Conservation (phyloP, 108 stramenopile species). For the Discostella pseudostelligera region DNA sequence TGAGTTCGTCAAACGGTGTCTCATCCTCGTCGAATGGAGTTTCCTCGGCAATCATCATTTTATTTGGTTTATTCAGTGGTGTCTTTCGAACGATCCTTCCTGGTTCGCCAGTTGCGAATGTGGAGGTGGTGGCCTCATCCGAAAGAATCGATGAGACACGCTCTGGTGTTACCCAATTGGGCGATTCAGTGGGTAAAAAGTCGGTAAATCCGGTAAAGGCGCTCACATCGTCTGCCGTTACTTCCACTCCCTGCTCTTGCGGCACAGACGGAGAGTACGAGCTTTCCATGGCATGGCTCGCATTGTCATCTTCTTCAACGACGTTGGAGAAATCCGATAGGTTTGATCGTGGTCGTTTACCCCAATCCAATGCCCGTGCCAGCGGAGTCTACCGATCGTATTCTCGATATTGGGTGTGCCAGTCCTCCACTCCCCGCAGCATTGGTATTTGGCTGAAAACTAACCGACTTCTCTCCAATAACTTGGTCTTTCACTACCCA, state of each 20-base stretch:
- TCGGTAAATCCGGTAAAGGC: slow-evolving; percentile 12
- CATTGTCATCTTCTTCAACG: not conserved
- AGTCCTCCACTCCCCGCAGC: not conserved
- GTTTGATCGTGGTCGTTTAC: not conserved
- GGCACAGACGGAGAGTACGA: not conserved
- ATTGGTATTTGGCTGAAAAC: slow-evolving; percentile 20
- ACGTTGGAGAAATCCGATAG: not conserved
- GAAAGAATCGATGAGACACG: not conserved
- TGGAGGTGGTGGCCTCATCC: not conserved
- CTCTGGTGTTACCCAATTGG: not conserved
- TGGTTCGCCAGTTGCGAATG: slow-evolving; percentile 8
- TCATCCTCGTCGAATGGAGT: slow-evolving; percentile 35
- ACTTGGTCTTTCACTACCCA: slow-evolving; percentile 29
- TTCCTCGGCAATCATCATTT: slow-evolving; percentile 24
- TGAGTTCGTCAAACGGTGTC: slow-evolving; percentile 38
- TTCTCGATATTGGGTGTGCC: slow-evolving; percentile 6
- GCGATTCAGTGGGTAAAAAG: not conserved
- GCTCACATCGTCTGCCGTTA: slow-evolving; percentile 21
- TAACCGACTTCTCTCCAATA: slow-evolving; percentile 28
- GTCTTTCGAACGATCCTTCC: slow-evolving; percentile 2
- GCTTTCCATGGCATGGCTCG: not conserved
- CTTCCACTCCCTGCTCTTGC: slow-evolving; percentile 35
- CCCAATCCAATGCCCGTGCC: not conserved
- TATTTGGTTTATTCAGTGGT: slow-evolving; percentile 11
- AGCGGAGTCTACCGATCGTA: slow-evolving; percentile 28